Evolutionary conservation across 345 rosid species (phyloP).

Genomic region (Citrus maxima): DNA sequence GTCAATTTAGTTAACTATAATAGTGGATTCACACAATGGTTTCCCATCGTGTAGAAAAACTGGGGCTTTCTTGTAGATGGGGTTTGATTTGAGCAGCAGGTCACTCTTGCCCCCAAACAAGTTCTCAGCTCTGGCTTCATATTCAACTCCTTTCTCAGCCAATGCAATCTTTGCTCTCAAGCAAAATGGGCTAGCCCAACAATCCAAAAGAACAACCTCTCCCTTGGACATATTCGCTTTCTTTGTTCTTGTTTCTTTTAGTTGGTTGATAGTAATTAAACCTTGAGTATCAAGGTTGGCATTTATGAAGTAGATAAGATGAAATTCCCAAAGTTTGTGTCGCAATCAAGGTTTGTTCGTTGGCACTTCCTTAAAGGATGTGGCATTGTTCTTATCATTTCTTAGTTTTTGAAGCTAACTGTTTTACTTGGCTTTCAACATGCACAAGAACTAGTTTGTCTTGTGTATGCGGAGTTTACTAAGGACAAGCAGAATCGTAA

Average conservation of each 20-base stretch:
- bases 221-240: no score
- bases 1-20: conserved; percentile 55
- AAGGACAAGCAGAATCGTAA: no score
- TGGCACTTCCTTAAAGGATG: no score
- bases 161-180: no score
- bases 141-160: no score
- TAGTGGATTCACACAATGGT: conserved; percentile 60
- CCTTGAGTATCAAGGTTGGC: background rate
- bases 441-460: no score
- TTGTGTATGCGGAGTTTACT: no score
- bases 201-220: no score
- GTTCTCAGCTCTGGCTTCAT: background rate
- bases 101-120: conserved; percentile 56
- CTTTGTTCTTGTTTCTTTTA: conserved; percentile 8
- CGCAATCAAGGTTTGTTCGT: background rate
- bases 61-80: conserved; percentile 65
- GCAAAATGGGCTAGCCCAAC: no score
- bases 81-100: conserved; percentile 58
- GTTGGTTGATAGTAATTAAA: background rate
- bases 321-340: background rate
- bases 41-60: conserved; percentile 61
- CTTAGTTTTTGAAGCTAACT: background rate
- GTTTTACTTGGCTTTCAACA: no score
- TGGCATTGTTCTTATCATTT: background rate
- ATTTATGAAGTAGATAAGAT: background rate